A percentile compares a stretch with the other conserved stretches of the same genome.
Evolutionary conservation across 192 early-diverging fungal genomes (phyloP).

Genomic region (Phycomyces nitens): DNA sequence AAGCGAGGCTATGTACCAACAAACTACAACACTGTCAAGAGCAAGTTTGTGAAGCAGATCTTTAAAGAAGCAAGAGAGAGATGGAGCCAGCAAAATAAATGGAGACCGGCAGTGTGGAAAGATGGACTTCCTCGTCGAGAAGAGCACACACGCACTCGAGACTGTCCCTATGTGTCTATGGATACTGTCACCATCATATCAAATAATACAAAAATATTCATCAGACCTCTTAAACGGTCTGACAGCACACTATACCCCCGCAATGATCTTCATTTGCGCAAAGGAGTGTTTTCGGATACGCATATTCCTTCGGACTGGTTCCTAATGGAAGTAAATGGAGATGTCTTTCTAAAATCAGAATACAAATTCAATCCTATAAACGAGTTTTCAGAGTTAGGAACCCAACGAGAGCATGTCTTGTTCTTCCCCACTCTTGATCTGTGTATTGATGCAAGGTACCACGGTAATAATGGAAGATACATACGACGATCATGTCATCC

Average conservation of each 20-base stretch:
- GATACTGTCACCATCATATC: not conserved
- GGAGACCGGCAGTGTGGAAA: not conserved
- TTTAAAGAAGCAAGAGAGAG: slow-evolving; percentile 18
- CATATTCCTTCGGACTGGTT: slow-evolving; percentile 52
- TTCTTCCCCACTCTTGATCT: slow-evolving; percentile 65
- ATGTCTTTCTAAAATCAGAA: slow-evolving; percentile 59
- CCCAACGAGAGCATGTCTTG: slow-evolving; percentile 58
- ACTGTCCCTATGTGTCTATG: slow-evolving; percentile 5
- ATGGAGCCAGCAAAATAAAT: slow-evolving; percentile 12
- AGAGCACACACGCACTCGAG: not conserved
- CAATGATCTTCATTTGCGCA: slow-evolving; percentile 4
- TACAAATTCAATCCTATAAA: slow-evolving; percentile 66
- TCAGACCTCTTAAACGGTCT: not conserved
- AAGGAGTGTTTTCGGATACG: slow-evolving; percentile 62
- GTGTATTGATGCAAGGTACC: slow-evolving; percentile 65
- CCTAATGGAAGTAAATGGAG: slow-evolving; percentile 78
- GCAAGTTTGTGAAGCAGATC: slow-evolving; percentile 10
- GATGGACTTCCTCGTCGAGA: not conserved
- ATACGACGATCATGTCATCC: slow-evolving; percentile 63
- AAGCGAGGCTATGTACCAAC: not conserved
- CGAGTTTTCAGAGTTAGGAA: slow-evolving; percentile 62
- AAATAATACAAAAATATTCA: not conserved
- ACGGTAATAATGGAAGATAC: slow-evolving; percentile 68
- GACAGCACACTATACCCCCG: not conserved
- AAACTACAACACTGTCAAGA: slow-evolving; percentile 4